Conservation (phyloP, 768 basidiomycete genomes). For the Lentinula boryana region DNA sequence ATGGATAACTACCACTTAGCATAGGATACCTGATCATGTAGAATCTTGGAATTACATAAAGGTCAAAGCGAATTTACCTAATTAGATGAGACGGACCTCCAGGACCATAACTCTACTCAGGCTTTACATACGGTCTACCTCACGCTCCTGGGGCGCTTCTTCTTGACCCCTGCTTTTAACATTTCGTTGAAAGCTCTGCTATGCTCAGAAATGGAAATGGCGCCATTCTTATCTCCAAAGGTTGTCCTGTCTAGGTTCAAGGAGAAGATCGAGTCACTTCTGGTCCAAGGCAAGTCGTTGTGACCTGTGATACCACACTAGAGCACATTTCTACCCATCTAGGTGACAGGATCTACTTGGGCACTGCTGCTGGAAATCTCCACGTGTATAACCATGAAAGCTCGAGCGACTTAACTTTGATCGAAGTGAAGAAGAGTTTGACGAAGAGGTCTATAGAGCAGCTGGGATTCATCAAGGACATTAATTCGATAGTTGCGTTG, state of each 20-base stretch:
- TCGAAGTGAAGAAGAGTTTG: conserved; percentile 64
- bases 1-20: neutral
- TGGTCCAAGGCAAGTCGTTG: conserved; percentile 34
- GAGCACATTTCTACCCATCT: conserved; percentile 13
- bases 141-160: neutral
- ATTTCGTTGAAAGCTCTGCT: neutral
- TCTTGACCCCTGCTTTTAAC: neutral
- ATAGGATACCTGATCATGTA: too few relatives aligned
- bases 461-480: conserved; percentile 76
- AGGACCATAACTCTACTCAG: neutral
- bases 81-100: neutral
- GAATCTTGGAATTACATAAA: neutral
- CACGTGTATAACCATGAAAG: conserved; percentile 42
- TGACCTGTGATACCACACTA: neutral
- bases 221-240: conserved; percentile 31
- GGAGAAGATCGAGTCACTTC: conserved; percentile 41
- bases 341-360: conserved; percentile 60
- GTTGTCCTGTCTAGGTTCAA: conserved; percentile 35
- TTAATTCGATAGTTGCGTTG: conserved; percentile 80
- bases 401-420: conserved; percentile 31
- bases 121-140: neutral
- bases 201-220: conserved; percentile 26
- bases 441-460: conserved; percentile 78
- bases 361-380: conserved; percentile 51
- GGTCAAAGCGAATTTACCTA: neutral